phyloP scores from a whole-genome alignment of 2,329 filamentous ascomycete species.

The Venturia aucupariae region DNA sequence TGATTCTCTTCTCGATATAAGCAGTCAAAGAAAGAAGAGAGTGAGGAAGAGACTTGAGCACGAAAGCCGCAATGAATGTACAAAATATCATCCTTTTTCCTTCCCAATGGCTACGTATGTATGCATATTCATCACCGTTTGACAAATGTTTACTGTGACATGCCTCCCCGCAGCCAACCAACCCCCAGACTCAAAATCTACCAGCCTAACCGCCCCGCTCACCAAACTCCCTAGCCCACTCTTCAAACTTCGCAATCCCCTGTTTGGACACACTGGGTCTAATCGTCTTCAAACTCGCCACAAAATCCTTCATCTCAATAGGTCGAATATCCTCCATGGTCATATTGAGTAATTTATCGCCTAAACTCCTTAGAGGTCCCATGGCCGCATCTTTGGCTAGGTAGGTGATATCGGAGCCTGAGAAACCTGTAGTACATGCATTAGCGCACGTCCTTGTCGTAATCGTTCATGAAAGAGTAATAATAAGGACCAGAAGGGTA shows the following conservation, averaged over 20 bases:
- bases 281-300: constrained; percentile 74
- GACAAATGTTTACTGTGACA: too few relatives aligned
- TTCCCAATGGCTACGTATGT: too few relatives aligned
- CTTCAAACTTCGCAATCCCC: constrained; percentile 80
- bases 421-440: constrained; percentile 59
- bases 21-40: too few relatives aligned
- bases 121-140: too few relatives aligned
- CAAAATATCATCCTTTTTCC: too few relatives aligned
- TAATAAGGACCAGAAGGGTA: too few relatives aligned
- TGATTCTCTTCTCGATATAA: too few relatives aligned
- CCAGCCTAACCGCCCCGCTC: constrained; percentile 74
- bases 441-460: neutral
- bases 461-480: too few relatives aligned
- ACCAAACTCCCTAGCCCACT: constrained; percentile 89
- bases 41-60: too few relatives aligned
- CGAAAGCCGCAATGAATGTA: too few relatives aligned
- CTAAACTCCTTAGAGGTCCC: constrained; percentile 83
- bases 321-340: constrained; percentile 89
- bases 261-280: constrained; percentile 80
- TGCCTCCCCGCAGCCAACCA: too few relatives aligned
- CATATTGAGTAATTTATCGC: constrained; percentile 82
- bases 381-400: constrained; percentile 96
- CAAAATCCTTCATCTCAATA: constrained; percentile 74
- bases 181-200: too few relatives aligned
- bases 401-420: constrained; percentile 91